phyloP scores from a whole-genome alignment of 2,329 filamentous ascomycete genomes.

The Fusarium humuli region DNA sequence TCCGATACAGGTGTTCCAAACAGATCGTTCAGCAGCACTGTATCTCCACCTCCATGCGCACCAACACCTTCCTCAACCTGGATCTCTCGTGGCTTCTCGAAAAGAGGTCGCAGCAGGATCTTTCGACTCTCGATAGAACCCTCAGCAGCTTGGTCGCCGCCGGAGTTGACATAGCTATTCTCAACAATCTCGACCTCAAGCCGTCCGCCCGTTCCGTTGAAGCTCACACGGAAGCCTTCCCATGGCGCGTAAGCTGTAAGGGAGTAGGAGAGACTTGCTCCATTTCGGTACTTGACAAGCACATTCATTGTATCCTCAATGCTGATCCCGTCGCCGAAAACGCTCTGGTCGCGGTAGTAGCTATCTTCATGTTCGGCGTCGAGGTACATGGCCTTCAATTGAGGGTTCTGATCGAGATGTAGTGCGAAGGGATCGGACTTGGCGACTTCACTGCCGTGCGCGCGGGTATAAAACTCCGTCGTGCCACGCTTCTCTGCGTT shows the following conservation, averaged over 20 bases:
- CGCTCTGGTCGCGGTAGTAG: conserved; percentile 71
- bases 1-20: conserved; percentile 66
- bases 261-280: conserved; percentile 69
- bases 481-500: conserved; percentile 69
- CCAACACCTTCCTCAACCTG: conserved; percentile 64
- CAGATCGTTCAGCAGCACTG: conserved; percentile 66
- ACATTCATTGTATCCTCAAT: conserved; percentile 74
- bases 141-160: conserved; percentile 67
- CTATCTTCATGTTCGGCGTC: conserved; percentile 73
- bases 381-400: conserved; percentile 69
- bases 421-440: conserved; percentile 69
- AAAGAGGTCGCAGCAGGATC: conserved; percentile 64
- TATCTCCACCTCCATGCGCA: conserved; percentile 71
- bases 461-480: conserved; percentile 62
- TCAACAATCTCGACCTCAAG: conserved; percentile 72
- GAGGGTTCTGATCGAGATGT: conserved; percentile 62
- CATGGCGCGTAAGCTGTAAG: conserved; percentile 71
- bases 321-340: conserved; percentile 72
- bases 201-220: conserved; percentile 69
- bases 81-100: conserved; percentile 67
- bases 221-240: conserved; percentile 69
- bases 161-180: conserved; percentile 70
- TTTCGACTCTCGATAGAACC: conserved; percentile 63
- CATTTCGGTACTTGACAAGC: conserved; percentile 67
- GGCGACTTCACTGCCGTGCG: conserved; percentile 63